Conservation (phyloP, 2,329 filamentous ascomycete species). For the Huntiella abstrusa region DNA sequence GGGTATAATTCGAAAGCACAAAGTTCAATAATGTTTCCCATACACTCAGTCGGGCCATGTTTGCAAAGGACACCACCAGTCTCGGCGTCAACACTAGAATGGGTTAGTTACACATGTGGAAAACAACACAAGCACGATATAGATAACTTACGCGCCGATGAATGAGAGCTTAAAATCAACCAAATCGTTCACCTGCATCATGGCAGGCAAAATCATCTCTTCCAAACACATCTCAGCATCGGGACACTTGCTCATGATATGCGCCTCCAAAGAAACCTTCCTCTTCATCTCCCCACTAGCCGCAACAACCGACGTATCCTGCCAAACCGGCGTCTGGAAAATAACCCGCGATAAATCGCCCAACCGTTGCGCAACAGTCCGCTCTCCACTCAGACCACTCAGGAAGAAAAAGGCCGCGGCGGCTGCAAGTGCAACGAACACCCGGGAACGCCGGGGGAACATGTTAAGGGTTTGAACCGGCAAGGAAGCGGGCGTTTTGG, state of each 20-base stretch:
- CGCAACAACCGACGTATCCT: not conserved
- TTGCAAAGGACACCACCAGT: conserved; percentile 74
- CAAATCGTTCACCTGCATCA: conserved; percentile 64
- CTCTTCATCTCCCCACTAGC: not conserved
- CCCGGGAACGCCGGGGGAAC: not conserved
- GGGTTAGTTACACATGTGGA: conserved; percentile 4
- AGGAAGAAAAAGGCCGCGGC: conserved; percentile 1
- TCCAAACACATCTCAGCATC: conserved; percentile 74
- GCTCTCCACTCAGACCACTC: not conserved
- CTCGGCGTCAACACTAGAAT: conserved; percentile 34
- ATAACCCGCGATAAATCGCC: conserved; percentile 3
- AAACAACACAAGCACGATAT: not conserved
- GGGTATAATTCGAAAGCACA: conserved; percentile 73
- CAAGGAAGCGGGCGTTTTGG: not conserved
- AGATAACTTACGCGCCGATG: conserved; percentile 50
- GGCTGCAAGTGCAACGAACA: not conserved
- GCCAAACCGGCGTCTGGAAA: not conserved
- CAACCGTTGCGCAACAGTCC: not conserved
- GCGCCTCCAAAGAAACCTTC: conserved; percentile 66
- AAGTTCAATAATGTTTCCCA: conserved; percentile 87
- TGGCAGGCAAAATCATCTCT: conserved; percentile 64
- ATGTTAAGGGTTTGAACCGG: conserved; percentile 3
- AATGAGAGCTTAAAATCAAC: conserved; percentile 84
- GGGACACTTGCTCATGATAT: conserved; percentile 95
- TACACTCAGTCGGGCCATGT: conserved; percentile 74